A percentile compares a stretch with the other conserved stretches of the same genome.
Evolutionary conservation across 805 yeast genomes (phyloP).

Genomic region (Kregervanrija fluxuum): DNA sequence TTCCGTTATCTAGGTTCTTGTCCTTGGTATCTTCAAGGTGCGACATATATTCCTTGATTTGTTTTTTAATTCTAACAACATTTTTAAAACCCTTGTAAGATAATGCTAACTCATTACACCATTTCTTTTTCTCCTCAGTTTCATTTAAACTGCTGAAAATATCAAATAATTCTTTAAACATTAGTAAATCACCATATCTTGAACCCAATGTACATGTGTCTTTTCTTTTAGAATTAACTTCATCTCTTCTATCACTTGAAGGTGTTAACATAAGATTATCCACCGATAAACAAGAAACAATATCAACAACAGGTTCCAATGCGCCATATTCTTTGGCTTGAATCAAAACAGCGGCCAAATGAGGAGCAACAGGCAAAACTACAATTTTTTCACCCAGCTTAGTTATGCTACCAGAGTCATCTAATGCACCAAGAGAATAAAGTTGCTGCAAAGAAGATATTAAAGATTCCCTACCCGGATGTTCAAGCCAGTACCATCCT

Average conservation of each 20-base stretch:
- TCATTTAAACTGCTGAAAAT: slow-evolving; percentile 40
- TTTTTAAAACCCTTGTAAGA: slow-evolving; percentile 76
- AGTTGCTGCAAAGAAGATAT: slow-evolving; percentile 71
- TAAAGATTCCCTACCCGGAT: slow-evolving; percentile 76
- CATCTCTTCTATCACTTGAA: slow-evolving; percentile 73
- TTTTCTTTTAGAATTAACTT: slow-evolving; percentile 67
- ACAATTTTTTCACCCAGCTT: slow-evolving; percentile 80
- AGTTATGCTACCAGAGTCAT: slow-evolving; percentile 71
- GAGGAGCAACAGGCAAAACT: slow-evolving; percentile 86
- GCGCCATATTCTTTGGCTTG: slow-evolving; percentile 50
- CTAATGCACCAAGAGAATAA: slow-evolving; percentile 71
- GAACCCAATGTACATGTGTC: slow-evolving; percentile 65
- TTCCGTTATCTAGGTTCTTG: slow-evolving; percentile 22
- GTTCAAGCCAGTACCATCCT: slow-evolving; percentile 88
- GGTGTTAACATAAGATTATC: slow-evolving; percentile 83
- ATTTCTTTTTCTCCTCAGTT: slow-evolving; percentile 52
- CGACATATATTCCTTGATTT: slow-evolving; percentile 61
- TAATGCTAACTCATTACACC: slow-evolving; percentile 79
- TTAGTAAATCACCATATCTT: slow-evolving; percentile 73
- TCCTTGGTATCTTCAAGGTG: slow-evolving; percentile 22
- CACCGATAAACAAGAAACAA: slow-evolving; percentile 87
- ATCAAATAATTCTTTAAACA: slow-evolving; percentile 72
- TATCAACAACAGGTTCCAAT: slow-evolving; percentile 67
- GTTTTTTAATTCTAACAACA: slow-evolving; percentile 68
- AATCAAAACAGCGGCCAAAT: slow-evolving; percentile 76